Evolutionary conservation across 257 asterid species (phyloP).

Genomic region (Leptodermis oblonga): DNA sequence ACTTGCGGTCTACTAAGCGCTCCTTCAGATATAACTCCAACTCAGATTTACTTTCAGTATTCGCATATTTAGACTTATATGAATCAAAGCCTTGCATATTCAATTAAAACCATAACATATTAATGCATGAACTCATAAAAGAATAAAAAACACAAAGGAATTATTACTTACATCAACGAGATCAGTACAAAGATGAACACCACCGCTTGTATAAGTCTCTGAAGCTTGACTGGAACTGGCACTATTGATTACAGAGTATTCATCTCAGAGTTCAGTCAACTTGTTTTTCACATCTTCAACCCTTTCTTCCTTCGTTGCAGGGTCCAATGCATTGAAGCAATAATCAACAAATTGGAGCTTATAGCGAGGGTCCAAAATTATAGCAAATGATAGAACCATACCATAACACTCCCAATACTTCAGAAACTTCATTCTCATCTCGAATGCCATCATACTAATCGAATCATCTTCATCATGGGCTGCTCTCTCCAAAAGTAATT

Average conservation of each 20-base stretch:
- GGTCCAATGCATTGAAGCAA: neutral
- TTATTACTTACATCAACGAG: neutral
- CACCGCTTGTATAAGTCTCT: neutral
- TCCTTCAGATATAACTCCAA: neutral
- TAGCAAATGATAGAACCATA: neutral
- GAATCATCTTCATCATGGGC: neutral
- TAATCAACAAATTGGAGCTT: neutral
- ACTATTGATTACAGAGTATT: neutral
- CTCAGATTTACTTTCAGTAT: neutral
- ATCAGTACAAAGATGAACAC: neutral
- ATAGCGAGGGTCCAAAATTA: neutral
- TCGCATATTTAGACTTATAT: no score
- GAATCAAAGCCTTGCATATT: neutral
- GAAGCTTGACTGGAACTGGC: neutral
- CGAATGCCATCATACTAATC: neutral
- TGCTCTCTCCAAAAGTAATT: neutral
- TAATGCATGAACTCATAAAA: no score
- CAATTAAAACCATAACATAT: no score
- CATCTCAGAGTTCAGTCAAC: neutral
- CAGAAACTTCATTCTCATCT: neutral
- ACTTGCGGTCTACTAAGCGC: neutral
- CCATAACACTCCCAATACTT: neutral
- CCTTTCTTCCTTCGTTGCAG: neutral
- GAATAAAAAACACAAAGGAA: no score
- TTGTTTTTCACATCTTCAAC: neutral